phyloP scores from a whole-genome alignment of 805 yeast species.

The Pichia thaimueangensis region DNA sequence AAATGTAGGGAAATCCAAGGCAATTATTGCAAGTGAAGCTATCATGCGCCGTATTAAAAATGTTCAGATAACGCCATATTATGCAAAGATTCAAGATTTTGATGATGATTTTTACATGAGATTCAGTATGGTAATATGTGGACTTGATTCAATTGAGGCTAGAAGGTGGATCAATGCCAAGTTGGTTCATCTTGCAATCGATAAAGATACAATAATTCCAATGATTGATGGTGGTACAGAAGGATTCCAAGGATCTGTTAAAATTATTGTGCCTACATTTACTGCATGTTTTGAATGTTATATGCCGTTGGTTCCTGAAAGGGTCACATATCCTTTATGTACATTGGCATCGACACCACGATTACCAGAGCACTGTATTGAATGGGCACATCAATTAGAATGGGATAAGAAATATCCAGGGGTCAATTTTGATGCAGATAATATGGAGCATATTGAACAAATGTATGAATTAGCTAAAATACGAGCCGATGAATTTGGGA shows the following conservation, averaged over 20 bases:
- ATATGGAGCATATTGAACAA: conserved; percentile 58
- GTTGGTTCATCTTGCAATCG: conserved; percentile 57
- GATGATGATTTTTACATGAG: conserved; percentile 54
- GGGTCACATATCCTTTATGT: conserved; percentile 76
- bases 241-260: conserved; percentile 86
- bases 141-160: conserved; percentile 85
- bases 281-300: conserved; percentile 94
- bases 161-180: conserved; percentile 81
- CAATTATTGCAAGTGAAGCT: conserved; percentile 55
- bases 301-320: conserved; percentile 60
- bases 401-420: conserved; percentile 55
- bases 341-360: conserved; percentile 95
- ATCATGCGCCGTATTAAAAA: conserved; percentile 38
- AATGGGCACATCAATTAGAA: conserved; percentile 73
- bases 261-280: conserved; percentile 78
- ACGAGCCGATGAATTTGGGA: conserved; percentile 61
- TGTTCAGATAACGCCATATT: conserved; percentile 45
- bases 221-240: conserved; percentile 94
- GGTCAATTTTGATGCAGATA: conserved; percentile 58
- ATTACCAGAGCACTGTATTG: conserved; percentile 88
- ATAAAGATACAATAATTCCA: conserved; percentile 45
- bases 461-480: conserved; percentile 46
- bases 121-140: conserved; percentile 74
- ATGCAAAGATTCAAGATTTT: conserved; percentile 60
- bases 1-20: conserved; percentile 64